These are phyloP conservation scores for Talaromyces marneffei DNA, from an alignment of 2,329 filamentous ascomycete genomes.

Conservation along the genomic window DNA sequence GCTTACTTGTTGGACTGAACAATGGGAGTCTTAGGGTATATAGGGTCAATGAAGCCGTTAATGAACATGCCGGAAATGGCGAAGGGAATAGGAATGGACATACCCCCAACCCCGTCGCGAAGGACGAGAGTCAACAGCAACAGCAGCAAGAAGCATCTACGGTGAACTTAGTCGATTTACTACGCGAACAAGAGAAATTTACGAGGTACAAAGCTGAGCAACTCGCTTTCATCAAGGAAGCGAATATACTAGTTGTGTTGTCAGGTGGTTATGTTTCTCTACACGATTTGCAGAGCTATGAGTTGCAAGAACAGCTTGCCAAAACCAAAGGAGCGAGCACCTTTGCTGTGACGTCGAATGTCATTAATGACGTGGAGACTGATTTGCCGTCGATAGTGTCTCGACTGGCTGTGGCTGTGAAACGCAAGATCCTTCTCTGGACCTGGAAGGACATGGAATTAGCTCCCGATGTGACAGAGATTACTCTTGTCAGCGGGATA, in stretches of 20 bases:
- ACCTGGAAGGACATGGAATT: slow-evolving; percentile 95
- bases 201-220: slow-evolving; percentile 85
- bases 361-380: slow-evolving; percentile 80
- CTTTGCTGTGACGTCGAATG: slow-evolving; percentile 93
- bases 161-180: slow-evolving; percentile 66
- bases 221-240: slow-evolving; percentile 91
- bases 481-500: slow-evolving; percentile 74
- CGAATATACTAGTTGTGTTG: slow-evolving; percentile 81
- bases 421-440: slow-evolving; percentile 84
- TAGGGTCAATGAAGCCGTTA: slow-evolving; percentile 66
- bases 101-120: slow-evolving; percentile 14
- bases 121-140: slow-evolving; percentile 12
- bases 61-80: slow-evolving; percentile 15
- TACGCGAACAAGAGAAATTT: slow-evolving; percentile 92
- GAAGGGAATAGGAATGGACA: slow-evolving; percentile 17
- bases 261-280: slow-evolving; percentile 86
- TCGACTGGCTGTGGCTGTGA: slow-evolving; percentile 83
- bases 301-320: slow-evolving; percentile 70
- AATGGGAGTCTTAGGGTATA: slow-evolving; percentile 86
- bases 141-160: slow-evolving; percentile 10
- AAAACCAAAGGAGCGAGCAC: slow-evolving; percentile 82
- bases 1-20: slow-evolving; percentile 85
- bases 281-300: slow-evolving; percentile 80
- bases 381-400: slow-evolving; percentile 91
- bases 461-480: slow-evolving; percentile 63